Conservation (phyloP, 2,329 filamentous ascomycete genomes). For the Alternaria triticimaculans region DNA sequence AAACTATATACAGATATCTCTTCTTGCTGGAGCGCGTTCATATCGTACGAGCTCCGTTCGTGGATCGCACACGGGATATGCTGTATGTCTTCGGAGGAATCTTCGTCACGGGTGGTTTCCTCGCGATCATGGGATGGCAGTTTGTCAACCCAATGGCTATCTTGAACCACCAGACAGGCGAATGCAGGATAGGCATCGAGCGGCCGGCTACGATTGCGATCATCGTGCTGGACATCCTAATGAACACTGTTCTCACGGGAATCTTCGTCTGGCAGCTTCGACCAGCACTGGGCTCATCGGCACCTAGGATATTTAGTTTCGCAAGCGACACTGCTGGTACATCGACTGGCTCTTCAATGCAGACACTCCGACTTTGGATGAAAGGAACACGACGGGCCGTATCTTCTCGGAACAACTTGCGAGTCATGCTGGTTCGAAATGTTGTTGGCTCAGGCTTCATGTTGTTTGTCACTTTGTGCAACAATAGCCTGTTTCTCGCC, state of each 20-base stretch:
- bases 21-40: slow-evolving; percentile 51
- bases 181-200: slow-evolving; percentile 47
- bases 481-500: slow-evolving; percentile 40
- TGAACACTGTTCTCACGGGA: slow-evolving; percentile 43
- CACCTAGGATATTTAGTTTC: neutral
- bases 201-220: slow-evolving; percentile 36
- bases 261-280: slow-evolving; percentile 46
- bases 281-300: slow-evolving; percentile 19
- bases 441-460: slow-evolving; percentile 40
- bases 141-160: slow-evolving; percentile 34
- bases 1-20: slow-evolving; percentile 31
- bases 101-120: slow-evolving; percentile 28
- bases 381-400: neutral
- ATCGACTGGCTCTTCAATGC: neutral
- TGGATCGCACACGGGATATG: slow-evolving; percentile 36
- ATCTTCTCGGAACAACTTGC: slow-evolving; percentile 17
- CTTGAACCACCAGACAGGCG: slow-evolving; percentile 32
- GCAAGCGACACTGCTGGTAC: neutral
- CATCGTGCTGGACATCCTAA: slow-evolving; percentile 42
- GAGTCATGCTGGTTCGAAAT: slow-evolving; percentile 30
- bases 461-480: slow-evolving; percentile 43
- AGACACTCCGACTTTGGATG: neutral
- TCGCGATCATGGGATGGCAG: slow-evolving; percentile 25
- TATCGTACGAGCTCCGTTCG: slow-evolving; percentile 39
- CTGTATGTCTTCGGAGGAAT: slow-evolving; percentile 40